Percentiles rank a stretch among this genome's conserved stretches.
phyloP scores from a whole-genome alignment of 805 yeast genomes.

The Ogataea naganishii region DNA sequence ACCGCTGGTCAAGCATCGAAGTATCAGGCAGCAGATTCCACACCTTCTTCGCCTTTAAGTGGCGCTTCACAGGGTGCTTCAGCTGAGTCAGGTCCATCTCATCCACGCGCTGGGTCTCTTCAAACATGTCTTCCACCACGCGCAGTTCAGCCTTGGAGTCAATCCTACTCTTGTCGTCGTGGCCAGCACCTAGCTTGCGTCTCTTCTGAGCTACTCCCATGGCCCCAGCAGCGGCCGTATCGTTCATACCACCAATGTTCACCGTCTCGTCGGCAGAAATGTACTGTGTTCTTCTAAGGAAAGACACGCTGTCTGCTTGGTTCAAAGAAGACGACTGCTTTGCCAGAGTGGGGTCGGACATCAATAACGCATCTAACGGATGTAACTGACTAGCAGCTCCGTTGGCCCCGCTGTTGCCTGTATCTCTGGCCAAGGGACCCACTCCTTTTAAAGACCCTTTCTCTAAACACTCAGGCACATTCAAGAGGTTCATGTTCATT shows the following conservation, averaged over 20 bases:
- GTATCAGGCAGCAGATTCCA: constrained; percentile 88
- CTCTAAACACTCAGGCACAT: constrained; percentile 61
- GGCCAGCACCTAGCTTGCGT: constrained; percentile 14
- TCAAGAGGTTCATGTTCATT: constrained; percentile 62
- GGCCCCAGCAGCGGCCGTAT: constrained; percentile 11
- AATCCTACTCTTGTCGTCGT: constrained; percentile 26
- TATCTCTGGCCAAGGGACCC: constrained; percentile 22
- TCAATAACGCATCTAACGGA: constrained; percentile 65
- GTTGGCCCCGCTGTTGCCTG: constrained; percentile 20
- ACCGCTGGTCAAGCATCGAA: constrained; percentile 78
- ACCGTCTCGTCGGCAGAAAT: constrained; percentile 52
- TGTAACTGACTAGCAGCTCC: too few species aligned
- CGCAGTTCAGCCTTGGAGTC: constrained; percentile 58
- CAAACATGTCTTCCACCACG: constrained; percentile 75
- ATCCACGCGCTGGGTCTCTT: constrained; percentile 30
- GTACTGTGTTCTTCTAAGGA: constrained; percentile 91
- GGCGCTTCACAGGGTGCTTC: constrained; percentile 72
- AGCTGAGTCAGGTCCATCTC: constrained; percentile 34
- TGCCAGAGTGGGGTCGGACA: constrained; percentile 68
- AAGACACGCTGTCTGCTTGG: constrained; percentile 30
- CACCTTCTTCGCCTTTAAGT: constrained; percentile 62
- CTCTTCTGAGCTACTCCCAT: constrained; percentile 13
- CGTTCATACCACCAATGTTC: constrained; percentile 13
- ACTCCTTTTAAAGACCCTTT: constrained; percentile 19
- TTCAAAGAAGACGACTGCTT: constrained; percentile 31